Base-by-base conservation (phyloP, 495 filamentous ascomycete species). In the Lasiosphaeria hispida region DNA sequence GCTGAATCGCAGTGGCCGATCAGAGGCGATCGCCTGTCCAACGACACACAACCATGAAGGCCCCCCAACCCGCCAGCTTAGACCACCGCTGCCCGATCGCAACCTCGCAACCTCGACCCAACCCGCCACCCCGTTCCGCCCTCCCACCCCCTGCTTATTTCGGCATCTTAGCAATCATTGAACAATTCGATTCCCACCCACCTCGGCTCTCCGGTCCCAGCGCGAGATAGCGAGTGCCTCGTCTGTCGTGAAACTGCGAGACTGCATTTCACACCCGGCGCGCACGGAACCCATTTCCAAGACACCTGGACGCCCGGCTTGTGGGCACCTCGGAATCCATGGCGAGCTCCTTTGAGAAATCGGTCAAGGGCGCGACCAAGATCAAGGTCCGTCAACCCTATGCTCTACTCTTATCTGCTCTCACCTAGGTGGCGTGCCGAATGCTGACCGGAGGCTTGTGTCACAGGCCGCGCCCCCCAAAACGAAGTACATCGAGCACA, bases 401-500 rank as follows among this genome's bases (percentile, higher is more conserved):
- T 23, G 33, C 17, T 47, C 35, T n/a, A 7, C 1, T 40, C 18
- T 43, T 47, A 38, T 13, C 14, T 35, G 10, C 3, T 13, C 50
- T 0, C 18, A 11, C 10, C 48, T n/a, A 18, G 19, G 38, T 9
- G 7, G 34, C 4, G 35, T 8, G 48, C n/a, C 33, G 15, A 10
- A 37, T n/a, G 51, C 60, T 66, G 30, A 68, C 58, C 39, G 30
- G 39, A 44, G 17, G 18, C 48, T 42, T 45, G 38, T 14, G n/a
- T 13, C 10, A 42, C 51, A 96, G 89, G 88, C 92, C 74, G 94
- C 95, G 51, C 88, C 94, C 58, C 94, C 94, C 18, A 99, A 99
- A 78, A 93, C 95, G 48, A 99, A 99, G 78, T 98, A 99, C 77
- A 92, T 99, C 76, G 95, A 99, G 71, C 91, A 96, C 67, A 96